Evolutionary conservation across 345 rosid species (phyloP), one percentile per base, ranked within the genome.

Genomic region (Adansonia digitata): DNA sequence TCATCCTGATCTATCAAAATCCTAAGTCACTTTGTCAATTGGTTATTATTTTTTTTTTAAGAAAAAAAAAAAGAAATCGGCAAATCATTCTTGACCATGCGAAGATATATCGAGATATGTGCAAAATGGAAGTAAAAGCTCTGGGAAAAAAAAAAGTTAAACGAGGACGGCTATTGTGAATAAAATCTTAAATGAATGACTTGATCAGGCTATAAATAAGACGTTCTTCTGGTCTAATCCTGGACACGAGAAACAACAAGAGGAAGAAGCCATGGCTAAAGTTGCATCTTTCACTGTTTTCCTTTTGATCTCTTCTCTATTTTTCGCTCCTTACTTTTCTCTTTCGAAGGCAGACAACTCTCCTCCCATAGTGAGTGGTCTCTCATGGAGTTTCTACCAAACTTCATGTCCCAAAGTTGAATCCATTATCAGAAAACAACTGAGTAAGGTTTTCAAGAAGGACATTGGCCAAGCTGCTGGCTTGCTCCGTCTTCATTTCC

Each of bases 391-490:
- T 42, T 91, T 88, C 82, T 87, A 92, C 86, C 34, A 85, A 67
- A 65, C 73, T 5, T 78, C 82, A 69, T 94, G 97, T 40, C 98
- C 98, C 0, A 86, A 86, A 53, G 78, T 83, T 0, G 97, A 94
- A 72, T 85, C 86, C 34, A 82, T 91, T 13, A 43, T 90, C 62
- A 76, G 84, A 61, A 85, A 81, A 15, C 86, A 85, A 75, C 91
- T 94, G 46, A 62, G 82, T 79, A 87, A 90, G 75, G 87, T 84
- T 7, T 86, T 94, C 82, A 84, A 82, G 79, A 75, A 81, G 17
- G 98, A 92, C 35, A 83, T 89, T 40, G 98, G 92, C 74, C 93
- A 85, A 69, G 98, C 97, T 66, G 98, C 98, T n/a, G 98, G 91
- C 61, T 78, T 92, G 69, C 93, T 92, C 49, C 97, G 97, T 71